Percentiles rank a stretch among this genome's conserved stretches.
Evolutionary conservation across 768 basidiomycete species (phyloP).

Genomic region (Arthromyces matolae): DNA sequence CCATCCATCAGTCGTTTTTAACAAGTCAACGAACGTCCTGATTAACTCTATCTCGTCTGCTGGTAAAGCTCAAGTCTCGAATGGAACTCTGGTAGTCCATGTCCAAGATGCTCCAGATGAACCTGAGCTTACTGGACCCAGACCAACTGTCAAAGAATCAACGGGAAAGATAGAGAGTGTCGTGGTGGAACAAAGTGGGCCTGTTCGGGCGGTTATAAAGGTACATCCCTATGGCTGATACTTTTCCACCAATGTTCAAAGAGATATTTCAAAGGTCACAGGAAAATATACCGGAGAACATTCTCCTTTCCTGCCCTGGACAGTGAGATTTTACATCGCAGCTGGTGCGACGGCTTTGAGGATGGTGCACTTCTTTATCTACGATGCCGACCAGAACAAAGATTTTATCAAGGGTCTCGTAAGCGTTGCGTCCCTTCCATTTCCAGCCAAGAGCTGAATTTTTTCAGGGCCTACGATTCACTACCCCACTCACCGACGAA

Average conservation of each 20-base stretch:
- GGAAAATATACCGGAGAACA: conserved; percentile 34
- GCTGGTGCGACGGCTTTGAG: conserved; percentile 30
- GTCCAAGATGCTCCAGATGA: conserved; percentile 33
- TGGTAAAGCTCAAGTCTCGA: conserved; percentile 25
- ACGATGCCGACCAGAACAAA: conserved; percentile 33
- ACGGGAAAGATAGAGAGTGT: conserved; percentile 27
- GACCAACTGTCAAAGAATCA: conserved; percentile 21
- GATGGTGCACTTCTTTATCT: conserved; percentile 36
- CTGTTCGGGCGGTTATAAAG: conserved; percentile 36
- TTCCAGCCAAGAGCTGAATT: neutral
- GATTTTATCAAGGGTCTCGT: conserved; percentile 38
- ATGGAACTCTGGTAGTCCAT: conserved; percentile 27
- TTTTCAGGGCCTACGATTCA: conserved; percentile 28
- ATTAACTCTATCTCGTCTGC: conserved; percentile 28
- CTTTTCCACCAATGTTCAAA: neutral
- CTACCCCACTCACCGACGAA: conserved; percentile 31
- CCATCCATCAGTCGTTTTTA: conserved; percentile 25
- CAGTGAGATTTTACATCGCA: conserved; percentile 32
- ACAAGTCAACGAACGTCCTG: conserved; percentile 28
- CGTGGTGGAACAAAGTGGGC: conserved; percentile 32
- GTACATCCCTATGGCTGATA: conserved; percentile 9
- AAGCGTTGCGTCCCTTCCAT: neutral
- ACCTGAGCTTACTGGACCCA: conserved; percentile 24
- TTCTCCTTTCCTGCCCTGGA: conserved; percentile 33
- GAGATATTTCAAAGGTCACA: conserved; percentile 22